These are phyloP conservation scores for Fusarium tricinctum DNA, from an alignment of 2,329 filamentous ascomycete genomes.

Conservation along the genomic window DNA sequence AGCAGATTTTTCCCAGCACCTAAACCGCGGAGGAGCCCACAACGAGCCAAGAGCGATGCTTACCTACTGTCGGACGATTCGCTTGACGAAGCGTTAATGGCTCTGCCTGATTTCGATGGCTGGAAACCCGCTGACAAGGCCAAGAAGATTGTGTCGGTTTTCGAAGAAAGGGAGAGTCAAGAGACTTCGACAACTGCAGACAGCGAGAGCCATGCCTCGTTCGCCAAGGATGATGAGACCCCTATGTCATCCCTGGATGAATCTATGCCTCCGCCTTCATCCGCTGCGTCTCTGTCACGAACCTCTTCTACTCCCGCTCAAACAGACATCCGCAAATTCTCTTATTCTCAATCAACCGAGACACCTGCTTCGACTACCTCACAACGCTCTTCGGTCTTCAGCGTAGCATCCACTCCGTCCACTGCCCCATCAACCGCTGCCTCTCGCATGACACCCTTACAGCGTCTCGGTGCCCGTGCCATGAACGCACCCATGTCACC, in stretches of 20 bases:
- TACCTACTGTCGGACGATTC: constrained; percentile 70
- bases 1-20: constrained; percentile 68
- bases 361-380: constrained; percentile 57
- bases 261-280: constrained; percentile 51
- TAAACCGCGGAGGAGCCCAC: constrained; percentile 47
- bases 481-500: constrained; percentile 49
- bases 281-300: constrained; percentile 38
- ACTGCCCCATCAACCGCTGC: constrained; percentile 60
- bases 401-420: constrained; percentile 55
- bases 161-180: constrained; percentile 58
- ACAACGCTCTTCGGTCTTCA: constrained; percentile 55
- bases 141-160: constrained; percentile 59
- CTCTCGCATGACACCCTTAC: constrained; percentile 65
- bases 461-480: constrained; percentile 66
- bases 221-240: constrained; percentile 38
- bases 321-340: constrained; percentile 54
- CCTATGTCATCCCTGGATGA: constrained; percentile 44
- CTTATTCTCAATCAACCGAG: constrained; percentile 48
- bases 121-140: constrained; percentile 59
- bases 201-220: constrained; percentile 45
- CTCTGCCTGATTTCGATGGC: constrained; percentile 65
- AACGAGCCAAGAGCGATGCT: constrained; percentile 56
- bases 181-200: constrained; percentile 37
- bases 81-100: constrained; percentile 66
- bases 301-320: constrained; percentile 51